phyloP scores from a whole-genome alignment of 2,329 filamentous ascomycete genomes.

The Corinectria fuckeliana region DNA sequence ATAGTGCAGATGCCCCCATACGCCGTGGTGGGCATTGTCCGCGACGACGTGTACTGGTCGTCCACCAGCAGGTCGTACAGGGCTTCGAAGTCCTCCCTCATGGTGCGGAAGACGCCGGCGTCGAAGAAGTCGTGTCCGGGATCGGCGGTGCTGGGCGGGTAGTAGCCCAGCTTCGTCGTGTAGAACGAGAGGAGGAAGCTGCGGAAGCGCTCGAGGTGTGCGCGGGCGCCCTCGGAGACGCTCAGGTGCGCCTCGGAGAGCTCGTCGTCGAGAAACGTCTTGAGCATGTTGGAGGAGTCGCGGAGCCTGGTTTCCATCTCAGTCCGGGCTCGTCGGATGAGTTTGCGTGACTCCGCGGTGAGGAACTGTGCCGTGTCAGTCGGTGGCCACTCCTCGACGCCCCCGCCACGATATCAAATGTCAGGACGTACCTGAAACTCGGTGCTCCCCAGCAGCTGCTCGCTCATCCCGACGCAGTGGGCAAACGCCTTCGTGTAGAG shows the following conservation, averaged over 20 bases:
- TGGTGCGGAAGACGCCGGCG: slow-evolving; percentile 62
- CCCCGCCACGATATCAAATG: slow-evolving; percentile 21
- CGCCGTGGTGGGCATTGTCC: slow-evolving; percentile 59
- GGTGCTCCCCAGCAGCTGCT: slow-evolving; percentile 59
- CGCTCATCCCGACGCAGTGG: slow-evolving; percentile 81
- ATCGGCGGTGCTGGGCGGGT: slow-evolving; percentile 64
- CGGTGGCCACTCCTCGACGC: slow-evolving; percentile 25
- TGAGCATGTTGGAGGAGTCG: slow-evolving; percentile 63
- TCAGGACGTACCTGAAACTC: slow-evolving; percentile 71
- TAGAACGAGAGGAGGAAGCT: slow-evolving; percentile 73
- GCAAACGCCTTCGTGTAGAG: slow-evolving; percentile 77
- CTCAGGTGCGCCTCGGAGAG: slow-evolving; percentile 71
- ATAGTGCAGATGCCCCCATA: slow-evolving; percentile 74
- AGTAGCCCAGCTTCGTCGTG: slow-evolving; percentile 71
- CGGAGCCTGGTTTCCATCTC: slow-evolving; percentile 71
- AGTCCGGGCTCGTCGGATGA: slow-evolving; percentile 66
- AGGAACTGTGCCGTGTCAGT: slow-evolving; percentile 51
- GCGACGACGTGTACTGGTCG: slow-evolving; percentile 55
- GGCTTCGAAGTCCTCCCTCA: slow-evolving; percentile 73
- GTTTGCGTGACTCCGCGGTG: slow-evolving; percentile 62
- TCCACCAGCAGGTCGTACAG: slow-evolving; percentile 78
- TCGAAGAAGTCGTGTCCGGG: slow-evolving; percentile 54
- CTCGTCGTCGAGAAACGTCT: slow-evolving; percentile 74
- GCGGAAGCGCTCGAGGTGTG: slow-evolving; percentile 76
- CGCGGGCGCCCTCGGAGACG: slow-evolving; percentile 63